Conservation (phyloP, 768 basidiomycete species). For the Hysterangium stoloniferum region DNA sequence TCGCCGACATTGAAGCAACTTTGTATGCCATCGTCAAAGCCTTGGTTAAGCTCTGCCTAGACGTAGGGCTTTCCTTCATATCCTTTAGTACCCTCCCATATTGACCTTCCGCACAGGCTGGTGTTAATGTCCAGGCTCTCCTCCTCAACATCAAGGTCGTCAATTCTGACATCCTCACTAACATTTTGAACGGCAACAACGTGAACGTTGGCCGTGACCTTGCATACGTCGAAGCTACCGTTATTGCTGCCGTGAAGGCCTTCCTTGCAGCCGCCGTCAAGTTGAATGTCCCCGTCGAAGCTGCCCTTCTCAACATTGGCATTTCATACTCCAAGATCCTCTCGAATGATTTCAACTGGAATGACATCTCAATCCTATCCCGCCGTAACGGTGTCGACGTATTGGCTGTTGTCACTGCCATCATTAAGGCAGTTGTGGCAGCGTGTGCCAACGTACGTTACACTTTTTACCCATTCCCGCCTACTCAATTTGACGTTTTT, state of each 20-base stretch:
- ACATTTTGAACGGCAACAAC: neutral
- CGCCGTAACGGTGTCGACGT: too few species aligned
- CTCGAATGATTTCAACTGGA: too few species aligned
- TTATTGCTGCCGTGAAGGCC: neutral
- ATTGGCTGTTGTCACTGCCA: too few species aligned
- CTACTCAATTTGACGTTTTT: too few species aligned
- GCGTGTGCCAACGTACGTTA: too few species aligned
- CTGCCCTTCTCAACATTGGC: neutral
- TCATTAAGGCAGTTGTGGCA: too few species aligned
- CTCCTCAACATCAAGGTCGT: neutral
- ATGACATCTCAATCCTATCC: too few species aligned
- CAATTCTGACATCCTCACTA: neutral
- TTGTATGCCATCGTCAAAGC: neutral
- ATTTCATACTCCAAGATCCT: too few species aligned
- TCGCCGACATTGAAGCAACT: neutral
- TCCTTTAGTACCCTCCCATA: neutral
- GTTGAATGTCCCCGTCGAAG: neutral
- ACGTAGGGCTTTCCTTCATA: neutral
- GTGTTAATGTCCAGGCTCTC: neutral
- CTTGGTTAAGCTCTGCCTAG: neutral
- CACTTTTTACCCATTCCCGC: too few species aligned
- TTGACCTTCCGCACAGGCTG: neutral
- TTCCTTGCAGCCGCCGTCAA: neutral
- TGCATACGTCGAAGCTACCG: neutral
- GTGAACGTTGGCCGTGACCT: neutral